Evolutionary conservation across 192 early-diverging fungal genomes (phyloP).

Genomic region (Podila minutissima): DNA sequence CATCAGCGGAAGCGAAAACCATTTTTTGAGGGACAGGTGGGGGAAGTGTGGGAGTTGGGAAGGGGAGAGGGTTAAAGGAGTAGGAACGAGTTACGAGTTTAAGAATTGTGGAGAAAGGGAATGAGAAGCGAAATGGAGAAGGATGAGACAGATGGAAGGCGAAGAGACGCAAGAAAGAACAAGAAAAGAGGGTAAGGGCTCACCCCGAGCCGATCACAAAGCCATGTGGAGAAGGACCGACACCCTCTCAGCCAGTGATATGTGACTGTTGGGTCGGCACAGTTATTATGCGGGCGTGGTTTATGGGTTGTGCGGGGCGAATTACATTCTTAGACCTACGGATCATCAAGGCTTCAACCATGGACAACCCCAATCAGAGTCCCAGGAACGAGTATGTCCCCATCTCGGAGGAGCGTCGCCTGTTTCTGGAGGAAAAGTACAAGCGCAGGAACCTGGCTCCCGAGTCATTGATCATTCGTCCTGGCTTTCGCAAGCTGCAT

Average conservation of each 20-base stretch:
- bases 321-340: background rate
- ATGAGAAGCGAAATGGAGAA: background rate
- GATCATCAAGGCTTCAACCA: background rate
- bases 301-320: background rate
- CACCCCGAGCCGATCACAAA: too few species aligned
- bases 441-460: conserved; percentile 46
- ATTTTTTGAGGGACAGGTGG: conserved; percentile 3
- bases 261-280: too few species aligned
- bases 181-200: background rate
- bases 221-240: too few species aligned
- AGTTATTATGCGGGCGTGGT: background rate
- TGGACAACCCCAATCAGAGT: conserved; percentile 43
- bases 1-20: conserved; percentile 44
- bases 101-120: background rate
- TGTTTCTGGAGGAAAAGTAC: conserved; percentile 39
- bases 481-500: conserved; percentile 34
- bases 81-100: background rate
- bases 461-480: conserved; percentile 35
- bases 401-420: conserved; percentile 34
- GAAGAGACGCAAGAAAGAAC: background rate
- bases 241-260: too few species aligned
- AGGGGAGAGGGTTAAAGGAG: background rate
- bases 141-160: too few species aligned
- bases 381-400: conserved; percentile 35
- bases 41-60: background rate